Evolutionary conservation across 176 grass and related monocot species (phyloP).

Genomic region (Eragrostis curvula): DNA sequence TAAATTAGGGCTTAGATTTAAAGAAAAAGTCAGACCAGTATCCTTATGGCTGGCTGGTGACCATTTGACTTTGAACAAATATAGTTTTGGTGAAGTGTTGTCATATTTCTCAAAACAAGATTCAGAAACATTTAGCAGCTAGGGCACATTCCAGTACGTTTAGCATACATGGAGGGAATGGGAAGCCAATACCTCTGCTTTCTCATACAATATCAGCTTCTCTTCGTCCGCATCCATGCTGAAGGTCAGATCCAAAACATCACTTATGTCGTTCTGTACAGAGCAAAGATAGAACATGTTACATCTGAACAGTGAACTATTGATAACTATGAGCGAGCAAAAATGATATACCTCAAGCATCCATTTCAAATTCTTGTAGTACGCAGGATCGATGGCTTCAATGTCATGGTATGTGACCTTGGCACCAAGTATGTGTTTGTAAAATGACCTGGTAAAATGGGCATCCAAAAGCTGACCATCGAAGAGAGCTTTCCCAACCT

Average conservation of each 20-base stretch:
- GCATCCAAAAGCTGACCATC: slow-evolving; percentile 96
- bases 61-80: neutral
- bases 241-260: slow-evolving; percentile 94
- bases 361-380: slow-evolving; percentile 98
- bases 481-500: slow-evolving; percentile 99
- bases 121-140: neutral
- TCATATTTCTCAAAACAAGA: neutral
- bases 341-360: slow-evolving; percentile 93
- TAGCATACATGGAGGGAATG: neutral
- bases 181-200: slow-evolving; percentile 57
- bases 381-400: slow-evolving; percentile 98
- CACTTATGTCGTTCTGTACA: slow-evolving; percentile 95
- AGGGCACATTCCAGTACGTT: neutral
- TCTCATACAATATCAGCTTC: slow-evolving; percentile 94
- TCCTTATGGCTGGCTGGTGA: neutral
- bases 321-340: neutral
- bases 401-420: slow-evolving; percentile 99
- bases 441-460: slow-evolving; percentile 98
- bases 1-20: slow-evolving; percentile 14
- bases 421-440: slow-evolving; percentile 96
- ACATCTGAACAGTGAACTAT: slow-evolving; percentile 25
- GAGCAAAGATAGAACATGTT: slow-evolving; percentile 26
- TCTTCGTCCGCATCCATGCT: slow-evolving; percentile 99
- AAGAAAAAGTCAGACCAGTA: neutral
- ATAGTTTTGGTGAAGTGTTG: neutral